Evolutionary conservation across 305 asterid genomes (phyloP), one percentile per base, ranked within the genome.

Genomic region (Nicotiana rustica): DNA sequence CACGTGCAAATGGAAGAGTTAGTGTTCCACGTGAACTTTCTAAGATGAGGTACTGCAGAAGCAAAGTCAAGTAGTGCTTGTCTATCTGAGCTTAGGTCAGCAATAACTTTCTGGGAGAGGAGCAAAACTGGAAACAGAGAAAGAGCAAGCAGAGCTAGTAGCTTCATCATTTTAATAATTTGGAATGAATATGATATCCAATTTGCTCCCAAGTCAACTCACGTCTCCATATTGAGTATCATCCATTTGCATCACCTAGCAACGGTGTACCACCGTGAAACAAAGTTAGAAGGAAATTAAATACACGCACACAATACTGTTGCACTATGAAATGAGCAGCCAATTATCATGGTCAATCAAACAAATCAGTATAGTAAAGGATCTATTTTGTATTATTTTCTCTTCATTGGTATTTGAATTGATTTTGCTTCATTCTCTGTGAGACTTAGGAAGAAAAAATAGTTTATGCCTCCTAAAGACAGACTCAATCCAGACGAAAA

Each of bases 1-100:
- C 97, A 93, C 4, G 59, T 84, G 92, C 98, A 94, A 5, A 93
- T 61, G 57, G 88, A 86, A 13, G 94, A 76, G 12, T 79, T 68
- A 57, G 84, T 83, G 55, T 64, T 85, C 98, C 98, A 93, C 82
- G 88, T 90, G 82, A 94, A 92, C 19, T 78, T 86, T 67, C 91
- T 88, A 35, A 82, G 88, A 82, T 91, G 96, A 13, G 95, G 93
- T 31, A 90, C 85, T 3, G 91, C 82, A 4, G 89, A 79, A 19
- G 91, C 92, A 55, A 94, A 94, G 83, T 90, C 93, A 10, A 92
- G 89, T 55, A 94, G 97, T 44, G 98, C 97, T 69, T 89, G 89
- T 84, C 82, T 84, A 85, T 94, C 98, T 5, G 97, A 89, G 10
- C 85, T 88, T 67, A 94, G 89, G 83, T 94, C 93, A 4, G 92